Evolutionary conservation across 768 basidiomycete genomes (phyloP).

Genomic region (Tephrocybe rancida): DNA sequence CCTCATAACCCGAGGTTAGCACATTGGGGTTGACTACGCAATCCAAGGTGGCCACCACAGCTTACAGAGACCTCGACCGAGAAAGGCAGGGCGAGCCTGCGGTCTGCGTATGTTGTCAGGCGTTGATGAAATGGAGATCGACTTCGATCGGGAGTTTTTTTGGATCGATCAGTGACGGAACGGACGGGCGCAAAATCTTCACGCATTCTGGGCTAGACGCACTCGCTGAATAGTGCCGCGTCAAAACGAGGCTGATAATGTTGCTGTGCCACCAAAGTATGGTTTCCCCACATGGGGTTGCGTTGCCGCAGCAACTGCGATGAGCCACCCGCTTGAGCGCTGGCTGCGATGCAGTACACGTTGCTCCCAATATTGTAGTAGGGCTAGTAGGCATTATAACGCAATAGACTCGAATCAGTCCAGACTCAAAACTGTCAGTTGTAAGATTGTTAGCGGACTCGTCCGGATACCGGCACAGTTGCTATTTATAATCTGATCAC

Average conservation of each 20-base stretch:
- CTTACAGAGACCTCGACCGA: background rate
- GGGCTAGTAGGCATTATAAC: no score
- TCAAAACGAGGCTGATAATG: background rate
- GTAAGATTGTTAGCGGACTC: background rate
- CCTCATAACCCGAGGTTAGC: no score
- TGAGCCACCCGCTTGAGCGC: background rate
- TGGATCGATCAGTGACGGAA: background rate
- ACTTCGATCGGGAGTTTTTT: background rate
- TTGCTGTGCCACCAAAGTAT: background rate
- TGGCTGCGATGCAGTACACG: background rate
- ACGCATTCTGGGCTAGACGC: no score
- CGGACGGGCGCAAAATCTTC: background rate
- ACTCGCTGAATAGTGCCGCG: no score
- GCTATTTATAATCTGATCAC: constrained; percentile 8
- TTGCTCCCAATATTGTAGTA: background rate
- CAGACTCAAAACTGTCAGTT: no score
- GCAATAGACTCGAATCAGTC: no score
- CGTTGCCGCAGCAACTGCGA: background rate
- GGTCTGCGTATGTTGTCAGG: background rate
- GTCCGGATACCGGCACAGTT: constrained; percentile 4
- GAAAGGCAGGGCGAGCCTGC: background rate
- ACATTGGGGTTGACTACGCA: no score
- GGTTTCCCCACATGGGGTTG: no score
- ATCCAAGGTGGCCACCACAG: no score
- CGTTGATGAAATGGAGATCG: background rate